These are phyloP conservation scores for Mortierella claussenii DNA, from an alignment of 192 early-diverging fungal genomes.

Conservation along the genomic window DNA sequence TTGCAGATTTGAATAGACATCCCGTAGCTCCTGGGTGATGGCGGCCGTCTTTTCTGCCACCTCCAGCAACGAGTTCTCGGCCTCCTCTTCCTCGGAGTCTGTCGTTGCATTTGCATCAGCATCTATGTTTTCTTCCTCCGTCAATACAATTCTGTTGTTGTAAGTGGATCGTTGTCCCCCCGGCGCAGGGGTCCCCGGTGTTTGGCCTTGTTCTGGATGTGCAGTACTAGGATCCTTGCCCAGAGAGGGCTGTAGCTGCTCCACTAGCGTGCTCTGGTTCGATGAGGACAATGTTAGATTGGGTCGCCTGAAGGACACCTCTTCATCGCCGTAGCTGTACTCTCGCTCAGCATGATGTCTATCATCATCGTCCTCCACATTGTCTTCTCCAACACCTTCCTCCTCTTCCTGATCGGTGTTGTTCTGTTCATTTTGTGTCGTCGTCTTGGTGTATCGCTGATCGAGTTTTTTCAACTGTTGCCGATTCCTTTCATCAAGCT, in stretches of 20 bases:
- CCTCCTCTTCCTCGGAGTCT: too few relatives aligned
- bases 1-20: constrained; percentile 38
- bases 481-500: too few relatives aligned
- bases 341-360: background rate
- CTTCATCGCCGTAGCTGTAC: constrained; percentile 15
- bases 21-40: constrained; percentile 33
- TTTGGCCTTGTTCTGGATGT: background rate
- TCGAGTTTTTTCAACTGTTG: too few relatives aligned
- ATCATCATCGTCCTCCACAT: background rate
- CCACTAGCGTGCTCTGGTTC: constrained; percentile 12
- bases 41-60: constrained; percentile 26
- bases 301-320: constrained; percentile 16
- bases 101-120: too few relatives aligned
- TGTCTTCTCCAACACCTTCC: background rate
- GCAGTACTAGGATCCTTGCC: background rate
- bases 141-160: background rate
- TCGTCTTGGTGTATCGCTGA: too few relatives aligned
- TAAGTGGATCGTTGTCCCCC: background rate
- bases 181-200: too few relatives aligned
- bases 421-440: too few relatives aligned
- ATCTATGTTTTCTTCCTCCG: too few relatives aligned
- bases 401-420: background rate
- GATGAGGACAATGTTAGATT: constrained; percentile 2
- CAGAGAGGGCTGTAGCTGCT: background rate
- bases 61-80: constrained; percentile 26